phyloP scores from a whole-genome alignment of 345 rosid genomes.

The Luvunga scandens region DNA sequence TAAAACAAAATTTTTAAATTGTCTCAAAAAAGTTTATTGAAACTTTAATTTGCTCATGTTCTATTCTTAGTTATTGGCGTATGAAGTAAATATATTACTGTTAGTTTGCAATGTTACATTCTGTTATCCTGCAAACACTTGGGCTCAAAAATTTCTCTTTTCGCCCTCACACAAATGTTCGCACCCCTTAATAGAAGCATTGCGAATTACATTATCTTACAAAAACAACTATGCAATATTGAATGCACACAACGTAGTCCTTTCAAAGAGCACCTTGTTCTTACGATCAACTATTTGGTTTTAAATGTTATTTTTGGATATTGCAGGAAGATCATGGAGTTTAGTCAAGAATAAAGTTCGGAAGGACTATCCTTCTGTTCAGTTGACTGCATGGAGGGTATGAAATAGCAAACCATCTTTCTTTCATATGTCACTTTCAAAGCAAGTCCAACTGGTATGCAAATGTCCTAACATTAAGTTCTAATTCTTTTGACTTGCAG shows the following conservation, averaged over 20 bases:
- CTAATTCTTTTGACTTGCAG: constrained; percentile 40
- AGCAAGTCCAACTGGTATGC: neutral
- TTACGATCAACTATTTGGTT: neutral
- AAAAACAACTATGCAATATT: neutral
- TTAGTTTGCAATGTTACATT: neutral
- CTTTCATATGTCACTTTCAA: neutral
- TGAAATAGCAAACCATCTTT: neutral
- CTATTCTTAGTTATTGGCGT: neutral
- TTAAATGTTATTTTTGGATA: neutral
- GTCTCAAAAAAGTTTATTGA: neutral
- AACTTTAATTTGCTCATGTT: neutral
- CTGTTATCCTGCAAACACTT: neutral
- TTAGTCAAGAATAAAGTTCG: constrained; percentile 65
- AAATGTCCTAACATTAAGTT: neutral
- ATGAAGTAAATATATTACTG: neutral
- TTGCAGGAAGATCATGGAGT: constrained; percentile 73
- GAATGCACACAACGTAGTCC: neutral
- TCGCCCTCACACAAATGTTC: neutral
- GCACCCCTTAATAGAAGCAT: neutral
- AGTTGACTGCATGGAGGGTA: constrained; percentile 93
- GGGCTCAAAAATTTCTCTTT: neutral
- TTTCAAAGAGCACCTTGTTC: neutral
- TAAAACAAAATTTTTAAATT: neutral
- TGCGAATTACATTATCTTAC: neutral
- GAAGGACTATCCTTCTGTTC: constrained; percentile 64